Base-by-base conservation (phyloP, 148 eudicot genomes). In the Linanthus parryae region DNA sequence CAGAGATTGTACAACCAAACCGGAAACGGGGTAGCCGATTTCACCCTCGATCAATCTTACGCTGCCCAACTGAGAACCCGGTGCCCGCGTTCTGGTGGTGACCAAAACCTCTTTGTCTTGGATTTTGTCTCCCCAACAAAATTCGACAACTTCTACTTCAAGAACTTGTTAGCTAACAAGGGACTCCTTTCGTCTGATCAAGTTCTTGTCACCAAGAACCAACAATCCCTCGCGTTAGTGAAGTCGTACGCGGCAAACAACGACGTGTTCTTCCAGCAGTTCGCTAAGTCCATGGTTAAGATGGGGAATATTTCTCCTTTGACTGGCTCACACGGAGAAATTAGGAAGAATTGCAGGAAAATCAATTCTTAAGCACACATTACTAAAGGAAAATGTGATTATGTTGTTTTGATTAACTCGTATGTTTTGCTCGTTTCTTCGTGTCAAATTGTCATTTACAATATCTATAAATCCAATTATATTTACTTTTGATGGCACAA, bases 1-100 rank as follows among this genome's bases (percentile, higher is more conserved):
- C 95, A 90, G 58, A 83, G 97, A 76, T 84, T 90, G 2, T 90
- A 90, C 88, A 82, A 85, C 80, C 88, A 90, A 39, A 34, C 75
- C 0, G 74, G 76, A n/a, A 85, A 80, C n/a, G 84, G 81, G 11
- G 49, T 46, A 12, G 76, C 95, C 0, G 95, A 90, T 55, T 50
- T 9, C 25, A 56, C 88, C 1, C 59, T 90, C 1, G 73, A 73
- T 58, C 85, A 46, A 23, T 49, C 49, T 5, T 80, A 71, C 8
- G 92, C 97, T 0, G 47, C 74, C 26, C 54, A 74, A 54, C 51
- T 90, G 61, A 81, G 88, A 2, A 38, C 64, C 20, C 56, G 67
- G 26, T 90, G 97, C 61, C 97, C 97, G 1, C 66, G 59, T 23
- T 85, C 97, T 1, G 95, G 95, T 7, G 95, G 91, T 0, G 97